Percentiles rank a stretch among this genome's conserved stretches.
Conservation (phyloP, 805 yeast genomes). For the Nakazawaea peltata region DNA sequence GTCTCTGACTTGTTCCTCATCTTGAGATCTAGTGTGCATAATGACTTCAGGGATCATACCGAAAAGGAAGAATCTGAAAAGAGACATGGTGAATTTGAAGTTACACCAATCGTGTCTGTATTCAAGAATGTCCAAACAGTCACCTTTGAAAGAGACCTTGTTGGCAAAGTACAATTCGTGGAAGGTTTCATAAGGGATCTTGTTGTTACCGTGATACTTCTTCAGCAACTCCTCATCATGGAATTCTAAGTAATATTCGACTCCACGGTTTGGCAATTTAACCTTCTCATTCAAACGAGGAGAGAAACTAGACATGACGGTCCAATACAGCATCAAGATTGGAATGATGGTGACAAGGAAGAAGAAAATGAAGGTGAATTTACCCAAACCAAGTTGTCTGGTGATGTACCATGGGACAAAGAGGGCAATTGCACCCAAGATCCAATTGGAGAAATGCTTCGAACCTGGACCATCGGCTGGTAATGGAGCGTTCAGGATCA, state of each 20-base stretch:
- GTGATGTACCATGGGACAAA: conserved; percentile 58
- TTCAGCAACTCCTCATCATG: conserved; percentile 62
- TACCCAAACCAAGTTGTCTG: conserved; percentile 62
- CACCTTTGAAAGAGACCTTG: conserved; percentile 84
- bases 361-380: conserved; percentile 58
- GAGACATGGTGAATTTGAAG: conserved; percentile 67
- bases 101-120: conserved; percentile 88
- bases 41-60: conserved; percentile 92
- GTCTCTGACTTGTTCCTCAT: conserved; percentile 93
- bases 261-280: conserved; percentile 66
- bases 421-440: conserved; percentile 39
- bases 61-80: conserved; percentile 72
- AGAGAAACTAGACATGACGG: conserved; percentile 63
- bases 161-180: conserved; percentile 79
- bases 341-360: conserved; percentile 52
- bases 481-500: conserved; percentile 78
- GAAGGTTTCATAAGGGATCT: conserved; percentile 90
- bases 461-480: conserved; percentile 92
- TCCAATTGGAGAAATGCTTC: conserved; percentile 59
- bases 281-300: conserved; percentile 79
- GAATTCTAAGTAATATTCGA: conserved; percentile 74
- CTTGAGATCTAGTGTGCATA: conserved; percentile 87
- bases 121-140: conserved; percentile 75
- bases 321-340: conserved; percentile 77
- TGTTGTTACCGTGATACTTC: conserved; percentile 63